Base-by-base conservation (phyloP, 2,329 filamentous ascomycete genomes). In the Alternaria arbusti region DNA sequence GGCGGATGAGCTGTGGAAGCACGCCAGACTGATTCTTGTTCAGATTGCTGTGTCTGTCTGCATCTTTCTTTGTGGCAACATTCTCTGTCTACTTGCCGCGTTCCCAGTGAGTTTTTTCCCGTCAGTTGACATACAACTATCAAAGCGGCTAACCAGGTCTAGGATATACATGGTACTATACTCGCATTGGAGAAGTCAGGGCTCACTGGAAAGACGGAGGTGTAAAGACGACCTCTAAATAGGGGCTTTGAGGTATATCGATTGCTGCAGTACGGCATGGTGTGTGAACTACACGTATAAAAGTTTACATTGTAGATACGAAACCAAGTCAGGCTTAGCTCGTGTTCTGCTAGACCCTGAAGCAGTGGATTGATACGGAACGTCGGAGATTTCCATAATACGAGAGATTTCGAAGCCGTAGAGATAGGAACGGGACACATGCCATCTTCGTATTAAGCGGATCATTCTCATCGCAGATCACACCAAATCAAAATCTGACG, bases 101-200 rank as follows among this genome's bases (percentile, higher is more conserved):
- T n/a, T 59, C 6, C 60, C 56, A 5, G 49, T 63, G 59, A 25
- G 56, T 50, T 44, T 8, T 13, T 6, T 2, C 28, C 15, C 17
- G 23, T 15, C 13, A 40, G 17, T 15, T 43, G 20, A 54, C 17
- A 23, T 36, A 5, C 6, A 32, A 13, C 9, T n/a, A 40, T 25
- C 15, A 54, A 28, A 44, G 22, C 22, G n/a, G 44, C 44, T 57
- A 50, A 57, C 22, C 20, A 49, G 2, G 20, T 50, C 2, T 6
- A 63, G 60, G 50, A 59, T 17, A 43, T 59, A 4, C 43, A 55
- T 12, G 30, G 30, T 25, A 63, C 44, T 20, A 49, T 61, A 49
- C 7, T 47, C 30, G 26, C 45, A 36, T 23, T 56, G 26, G 46
- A 64, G 6, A 32, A 20, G 12, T 45, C 22, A 22, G 56, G 57